Base-by-base conservation (phyloP, 371 early-diverging fungal genomes). In the Mucor indicus region DNA sequence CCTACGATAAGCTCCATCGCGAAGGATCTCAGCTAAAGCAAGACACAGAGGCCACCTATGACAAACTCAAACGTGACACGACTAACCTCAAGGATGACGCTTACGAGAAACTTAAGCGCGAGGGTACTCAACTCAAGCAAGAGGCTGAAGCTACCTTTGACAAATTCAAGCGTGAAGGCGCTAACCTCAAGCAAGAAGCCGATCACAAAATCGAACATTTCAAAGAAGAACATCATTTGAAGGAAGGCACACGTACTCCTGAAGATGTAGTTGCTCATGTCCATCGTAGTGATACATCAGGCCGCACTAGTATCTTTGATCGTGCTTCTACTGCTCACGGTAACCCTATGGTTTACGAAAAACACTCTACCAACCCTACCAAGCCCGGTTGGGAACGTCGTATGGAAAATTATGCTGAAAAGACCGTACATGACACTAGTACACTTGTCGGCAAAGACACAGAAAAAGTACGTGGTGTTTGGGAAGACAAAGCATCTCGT, bases 221-320 rank as follows among this genome's bases (percentile, higher is more conserved):
- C 37, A 30, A 36, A 9, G 41, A 48, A 2, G 51, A 69, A 10
- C 65, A 65, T 17, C 66, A 69, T 31, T 19, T 69, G 31, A 62
- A 66, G 44, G 53, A 51, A 19, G 70, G 70, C 9, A 38, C 50
- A 19, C 51, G 48, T 20, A 32, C 50, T n/a, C 54, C 70, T 0
- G 70, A 62, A 16, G 39, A 53, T 8, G 61, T 69, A 13, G 38
- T 25, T n/a, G n/a, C n/a, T n/a, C n/a, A n/a, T n/a, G n/a, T n/a
- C n/a, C n/a, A n/a, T n/a, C n/a, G n/a, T n/a, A n/a, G n/a, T n/a
- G n/a, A n/a, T n/a, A n/a, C n/a, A n/a, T n/a, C n/a, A n/a, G n/a
- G n/a, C n/a, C n/a, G n/a, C n/a, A n/a, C n/a, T n/a, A n/a, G n/a
- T 7, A 9, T n/a, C 9, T 54, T 20, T 22, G 35, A 45, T 19